Conservation (phyloP, 1,139 yeast species). For the Kodamaea ohmeri region DNA sequence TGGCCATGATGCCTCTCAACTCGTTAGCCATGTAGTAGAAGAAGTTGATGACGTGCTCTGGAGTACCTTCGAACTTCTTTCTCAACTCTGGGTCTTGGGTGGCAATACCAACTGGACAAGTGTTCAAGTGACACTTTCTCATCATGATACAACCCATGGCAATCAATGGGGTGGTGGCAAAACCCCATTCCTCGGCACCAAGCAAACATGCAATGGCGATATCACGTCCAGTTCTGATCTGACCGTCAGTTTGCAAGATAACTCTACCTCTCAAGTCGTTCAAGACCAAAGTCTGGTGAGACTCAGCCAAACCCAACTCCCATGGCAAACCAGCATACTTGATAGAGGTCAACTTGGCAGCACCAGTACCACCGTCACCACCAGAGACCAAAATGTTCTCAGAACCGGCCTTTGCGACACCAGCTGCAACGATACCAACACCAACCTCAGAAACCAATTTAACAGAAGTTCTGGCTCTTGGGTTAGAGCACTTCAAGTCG, state of each 20-base stretch:
- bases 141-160: constrained; percentile 97
- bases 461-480: constrained; percentile 94
- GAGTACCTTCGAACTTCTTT: constrained; percentile 91
- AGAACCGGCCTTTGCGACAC: constrained; percentile 98
- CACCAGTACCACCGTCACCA: constrained; percentile 99
- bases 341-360: constrained; percentile 95
- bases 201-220: constrained; percentile 92
- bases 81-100: constrained; percentile 96
- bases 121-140: constrained; percentile 88
- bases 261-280: constrained; percentile 96
- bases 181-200: constrained; percentile 99
- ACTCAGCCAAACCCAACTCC: constrained; percentile 98
- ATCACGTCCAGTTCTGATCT: constrained; percentile 92
- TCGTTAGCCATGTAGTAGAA: constrained; percentile 94
- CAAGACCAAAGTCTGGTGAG: constrained; percentile 94
- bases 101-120: constrained; percentile 98
- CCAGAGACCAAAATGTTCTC: constrained; percentile 95
- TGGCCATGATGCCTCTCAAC: constrained; percentile 89
- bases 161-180: constrained; percentile 95
- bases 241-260: constrained; percentile 95
- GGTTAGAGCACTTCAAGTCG: constrained; percentile 94
- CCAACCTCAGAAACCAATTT: constrained; percentile 97
- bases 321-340: constrained; percentile 97
- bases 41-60: constrained; percentile 97
- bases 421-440: constrained; percentile 98